These are phyloP conservation scores for Globisporangium carolinianum DNA, from an alignment of 352 stramenopile species.

Conservation along the genomic window DNA sequence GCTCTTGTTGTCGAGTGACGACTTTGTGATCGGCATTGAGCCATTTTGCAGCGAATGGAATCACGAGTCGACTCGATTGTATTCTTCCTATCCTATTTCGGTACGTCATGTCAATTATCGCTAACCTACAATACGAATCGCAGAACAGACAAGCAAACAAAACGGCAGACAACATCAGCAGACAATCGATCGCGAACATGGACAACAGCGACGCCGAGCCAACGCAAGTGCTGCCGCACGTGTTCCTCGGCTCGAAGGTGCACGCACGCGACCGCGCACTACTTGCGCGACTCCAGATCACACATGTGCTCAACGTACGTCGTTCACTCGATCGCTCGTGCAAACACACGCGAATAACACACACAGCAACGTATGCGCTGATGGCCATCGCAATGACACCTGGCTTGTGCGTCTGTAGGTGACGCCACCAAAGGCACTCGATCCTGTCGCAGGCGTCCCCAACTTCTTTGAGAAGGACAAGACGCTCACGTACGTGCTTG, in stretches of 20 bases:
- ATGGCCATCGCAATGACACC: no score
- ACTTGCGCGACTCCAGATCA: conserved; percentile 57
- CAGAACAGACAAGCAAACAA: no score
- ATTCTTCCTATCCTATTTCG: no score
- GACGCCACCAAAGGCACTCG: conserved; percentile 65
- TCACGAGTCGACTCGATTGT: no score
- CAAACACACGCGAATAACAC: no score
- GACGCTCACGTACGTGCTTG: conserved; percentile 32
- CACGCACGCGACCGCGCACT: conserved; percentile 64
- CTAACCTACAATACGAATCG: no score
- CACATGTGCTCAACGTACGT: conserved; percentile 76
- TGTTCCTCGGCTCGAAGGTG: conserved; percentile 61
- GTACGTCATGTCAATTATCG: no score
- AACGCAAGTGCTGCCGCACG: conserved; percentile 54
- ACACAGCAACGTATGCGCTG: no score
- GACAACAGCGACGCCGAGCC: conserved; percentile 25
- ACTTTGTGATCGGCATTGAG: background rate
- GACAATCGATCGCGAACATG: no score
- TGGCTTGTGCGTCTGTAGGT: conserved; percentile 28
- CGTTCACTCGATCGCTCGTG: background rate
- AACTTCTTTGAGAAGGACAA: conserved; percentile 91
- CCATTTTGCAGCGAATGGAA: no score
- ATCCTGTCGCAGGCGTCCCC: conserved; percentile 79
- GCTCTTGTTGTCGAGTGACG: background rate
- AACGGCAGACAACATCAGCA: no score